Conservation (phyloP, 1,139 yeast species). For the Candida gigantensis region DNA sequence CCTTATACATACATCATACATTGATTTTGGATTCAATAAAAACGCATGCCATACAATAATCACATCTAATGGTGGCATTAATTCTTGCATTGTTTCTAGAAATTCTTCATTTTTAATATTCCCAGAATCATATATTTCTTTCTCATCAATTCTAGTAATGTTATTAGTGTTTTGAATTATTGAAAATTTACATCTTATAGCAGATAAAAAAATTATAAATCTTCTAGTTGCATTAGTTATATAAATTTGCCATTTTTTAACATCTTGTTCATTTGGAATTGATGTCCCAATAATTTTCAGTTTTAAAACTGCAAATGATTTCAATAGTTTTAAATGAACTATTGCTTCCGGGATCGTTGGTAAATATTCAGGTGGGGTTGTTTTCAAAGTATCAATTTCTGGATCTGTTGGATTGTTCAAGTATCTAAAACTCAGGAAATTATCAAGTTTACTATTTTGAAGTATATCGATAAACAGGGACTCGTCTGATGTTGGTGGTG, state of each 20-base stretch:
- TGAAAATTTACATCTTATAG: conserved; percentile 13
- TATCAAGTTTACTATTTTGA: not conserved
- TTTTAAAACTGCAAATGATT: conserved; percentile 28
- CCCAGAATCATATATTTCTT: conserved; percentile 4
- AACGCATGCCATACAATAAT: conserved; percentile 42
- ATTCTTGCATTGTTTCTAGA: not conserved
- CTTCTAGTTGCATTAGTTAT: conserved; percentile 31
- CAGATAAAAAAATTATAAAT: conserved; percentile 28
- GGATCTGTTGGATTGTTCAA: not conserved
- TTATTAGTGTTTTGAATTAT: not conserved
- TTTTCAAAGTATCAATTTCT: not conserved
- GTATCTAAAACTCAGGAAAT: conserved; percentile 6
- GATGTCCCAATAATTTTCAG: conserved; percentile 12
- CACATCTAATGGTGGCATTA: conserved; percentile 37
- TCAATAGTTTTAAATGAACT: conserved; percentile 34
- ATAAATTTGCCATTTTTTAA: conserved; percentile 33
- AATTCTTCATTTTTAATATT: conserved; percentile 3
- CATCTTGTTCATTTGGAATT: conserved; percentile 12
- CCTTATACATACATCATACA: conserved; percentile 29
- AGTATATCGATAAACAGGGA: not conserved
- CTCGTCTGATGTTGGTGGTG: too few species aligned
- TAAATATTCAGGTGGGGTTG: not conserved
- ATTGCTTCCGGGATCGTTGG: conserved; percentile 12
- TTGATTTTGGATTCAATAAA: conserved; percentile 20
- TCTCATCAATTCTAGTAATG: too few species aligned